These are phyloP conservation scores for Aspergillus novoparasiticus DNA, from an alignment of 2,329 filamentous ascomycete species.

Conservation along the genomic window DNA sequence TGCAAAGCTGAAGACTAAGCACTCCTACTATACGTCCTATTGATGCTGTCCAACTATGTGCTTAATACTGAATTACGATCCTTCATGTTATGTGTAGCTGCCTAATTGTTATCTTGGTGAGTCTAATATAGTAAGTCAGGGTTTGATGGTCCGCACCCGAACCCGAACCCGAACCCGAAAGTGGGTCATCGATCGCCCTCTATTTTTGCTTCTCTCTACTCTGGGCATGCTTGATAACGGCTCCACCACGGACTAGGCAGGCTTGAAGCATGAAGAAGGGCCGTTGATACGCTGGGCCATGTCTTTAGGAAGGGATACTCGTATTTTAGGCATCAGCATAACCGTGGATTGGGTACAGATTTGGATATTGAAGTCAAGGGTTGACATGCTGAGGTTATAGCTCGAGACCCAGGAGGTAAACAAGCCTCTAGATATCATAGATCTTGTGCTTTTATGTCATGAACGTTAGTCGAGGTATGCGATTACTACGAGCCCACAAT, in stretches of 20 bases:
- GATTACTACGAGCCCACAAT: fast-evolving
- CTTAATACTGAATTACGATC: background rate
- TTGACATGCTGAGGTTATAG: too few relatives aligned
- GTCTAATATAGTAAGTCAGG: background rate
- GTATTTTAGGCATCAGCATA: background rate
- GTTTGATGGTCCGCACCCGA: background rate
- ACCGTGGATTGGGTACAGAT: too few relatives aligned
- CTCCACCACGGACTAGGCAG: too few relatives aligned
- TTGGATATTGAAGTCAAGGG: too few relatives aligned
- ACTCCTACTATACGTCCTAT: too few relatives aligned
- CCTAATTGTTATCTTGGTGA: background rate
- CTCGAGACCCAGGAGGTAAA: too few relatives aligned
- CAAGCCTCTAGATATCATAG: too few relatives aligned
- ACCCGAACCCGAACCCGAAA: background rate
- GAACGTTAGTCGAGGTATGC: too few relatives aligned
- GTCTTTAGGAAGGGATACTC: background rate
- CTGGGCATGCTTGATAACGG: too few relatives aligned
- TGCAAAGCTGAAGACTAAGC: too few relatives aligned
- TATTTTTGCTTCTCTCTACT: background rate
- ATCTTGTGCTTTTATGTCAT: too few relatives aligned
- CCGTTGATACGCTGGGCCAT: background rate
- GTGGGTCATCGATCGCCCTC: background rate
- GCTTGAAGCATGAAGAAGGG: background rate
- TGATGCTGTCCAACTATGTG: too few relatives aligned
- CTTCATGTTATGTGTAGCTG: background rate